These are phyloP conservation scores for Alisma plantagoaquatica DNA, from an alignment of 106 monocot species.

Conservation along the genomic window DNA sequence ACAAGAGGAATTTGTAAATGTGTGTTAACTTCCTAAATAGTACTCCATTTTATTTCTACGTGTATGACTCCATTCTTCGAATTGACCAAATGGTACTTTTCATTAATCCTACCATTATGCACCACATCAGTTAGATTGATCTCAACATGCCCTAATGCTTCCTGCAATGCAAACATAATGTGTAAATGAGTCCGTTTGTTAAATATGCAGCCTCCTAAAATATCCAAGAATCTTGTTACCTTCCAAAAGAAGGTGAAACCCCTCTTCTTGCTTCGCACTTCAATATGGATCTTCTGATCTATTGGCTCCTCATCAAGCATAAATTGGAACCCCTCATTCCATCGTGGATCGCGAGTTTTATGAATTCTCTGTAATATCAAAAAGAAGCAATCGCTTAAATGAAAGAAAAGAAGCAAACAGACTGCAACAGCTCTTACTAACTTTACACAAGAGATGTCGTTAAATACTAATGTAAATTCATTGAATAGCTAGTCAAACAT, in stretches of 20 bases:
- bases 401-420: neutral
- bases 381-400: neutral
- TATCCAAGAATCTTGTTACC: slow-evolving; percentile 23
- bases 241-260: slow-evolving; percentile 30
- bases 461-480: neutral
- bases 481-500: too few species aligned
- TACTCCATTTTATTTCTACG: slow-evolving; percentile 69
- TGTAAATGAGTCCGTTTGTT: neutral
- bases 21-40: slow-evolving; percentile 14
- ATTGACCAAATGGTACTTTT: slow-evolving; percentile 70
- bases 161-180: slow-evolving; percentile 34
- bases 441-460: neutral
- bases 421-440: neutral
- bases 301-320: slow-evolving; percentile 57
- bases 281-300: slow-evolving; percentile 65
- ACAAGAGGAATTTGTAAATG: too few species aligned
- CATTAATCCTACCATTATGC: slow-evolving; percentile 67
- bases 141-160: slow-evolving; percentile 58
- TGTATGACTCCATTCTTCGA: slow-evolving; percentile 65
- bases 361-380: slow-evolving; percentile 31
- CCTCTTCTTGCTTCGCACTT: slow-evolving; percentile 58
- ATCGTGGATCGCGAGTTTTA: slow-evolving; percentile 66
- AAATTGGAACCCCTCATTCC: slow-evolving; percentile 82
- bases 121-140: slow-evolving; percentile 69
- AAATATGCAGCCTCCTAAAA: neutral